phyloP scores from a whole-genome alignment of 306 rosid species.

The Luffa aegyptiaca region DNA sequence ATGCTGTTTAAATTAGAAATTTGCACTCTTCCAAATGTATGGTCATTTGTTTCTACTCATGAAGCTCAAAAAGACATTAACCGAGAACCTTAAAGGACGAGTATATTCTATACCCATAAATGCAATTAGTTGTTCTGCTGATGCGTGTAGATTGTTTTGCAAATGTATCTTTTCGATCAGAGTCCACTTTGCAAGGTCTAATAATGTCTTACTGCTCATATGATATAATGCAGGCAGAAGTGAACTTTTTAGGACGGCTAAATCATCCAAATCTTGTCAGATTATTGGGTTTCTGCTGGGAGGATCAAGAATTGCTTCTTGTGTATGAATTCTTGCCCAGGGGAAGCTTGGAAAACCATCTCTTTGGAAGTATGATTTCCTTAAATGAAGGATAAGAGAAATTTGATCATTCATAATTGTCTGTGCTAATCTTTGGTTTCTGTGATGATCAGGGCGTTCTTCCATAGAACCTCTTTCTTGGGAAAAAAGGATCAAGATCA shows the following conservation, averaged over 20 bases:
- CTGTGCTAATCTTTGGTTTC: conserved; percentile 7
- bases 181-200: not conserved
- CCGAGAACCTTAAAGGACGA: not conserved
- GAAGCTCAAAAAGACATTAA: not conserved
- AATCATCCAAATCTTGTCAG: conserved; percentile 81
- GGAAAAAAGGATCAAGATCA: conserved; percentile 60
- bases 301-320: conserved; percentile 64
- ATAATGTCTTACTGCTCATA: not conserved
- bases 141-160: not conserved
- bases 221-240: conserved; percentile 59
- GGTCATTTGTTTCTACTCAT: not conserved
- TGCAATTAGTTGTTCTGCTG: not conserved
- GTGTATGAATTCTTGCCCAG: conserved; percentile 76
- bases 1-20: not conserved
- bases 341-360: conserved; percentile 93
- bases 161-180: not conserved
- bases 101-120: not conserved
- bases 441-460: conserved; percentile 33
- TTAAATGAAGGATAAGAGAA: not conserved
- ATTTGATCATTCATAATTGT: not conserved
- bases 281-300: conserved; percentile 69
- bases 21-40: not conserved
- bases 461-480: conserved; percentile 50
- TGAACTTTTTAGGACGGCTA: conserved; percentile 64
- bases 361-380: conserved; percentile 61